Base-by-base conservation (phyloP, 2,329 filamentous ascomycete species). In the Ceratocystis destructans region DNA sequence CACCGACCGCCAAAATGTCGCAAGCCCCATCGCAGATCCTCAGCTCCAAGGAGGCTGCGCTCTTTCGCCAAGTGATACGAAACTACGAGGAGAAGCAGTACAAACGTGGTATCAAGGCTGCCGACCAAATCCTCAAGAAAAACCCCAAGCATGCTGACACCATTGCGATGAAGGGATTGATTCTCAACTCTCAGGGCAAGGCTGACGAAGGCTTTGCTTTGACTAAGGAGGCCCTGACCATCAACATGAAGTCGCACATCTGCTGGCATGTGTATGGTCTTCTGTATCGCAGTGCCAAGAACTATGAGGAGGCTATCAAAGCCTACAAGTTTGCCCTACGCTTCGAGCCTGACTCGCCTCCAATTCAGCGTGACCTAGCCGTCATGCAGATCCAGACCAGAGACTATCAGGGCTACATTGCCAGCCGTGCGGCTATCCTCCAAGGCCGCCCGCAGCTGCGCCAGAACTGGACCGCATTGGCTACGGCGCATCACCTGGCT, bases 201-300 rank as follows among this genome's bases (percentile, higher is more conserved):
- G 87, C 87, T 37, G 90, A 96, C 67, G 94, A 99, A 78, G 95
- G 95, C 0, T 99, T 99, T 75, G 84, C 87, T 59, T 82, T 99
- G 68, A 93, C 89, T 73, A 99, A 96, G 78, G 84, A 91, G 70
- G 94, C 95, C 44, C 81, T 99, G 72, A 91, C 88, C 71, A 90
- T 92, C 72, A 92, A 97, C 75, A 97, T 99, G 92, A 96, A 95
- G 79, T 96, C 92, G 72, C 93, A 97, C 77, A 92, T 99, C 72
- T 97, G 92, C 81, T 99, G 94, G 94, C 95, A 99, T 77, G 94
- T 99, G 69, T 99, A 97, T 75, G 94, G 95, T 41, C 78, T 99
- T 71, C 82, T 99, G 63, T 97, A 96, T 78, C 87, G 93, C 64
- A 87, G 90, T 62, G 88, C 89, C 74, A 97, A 97, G 82, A 97